Evolutionary conservation across 129 eudicot species (phyloP), one percentile per base, ranked within the genome.

Genomic region (Flaveria brownii): DNA sequence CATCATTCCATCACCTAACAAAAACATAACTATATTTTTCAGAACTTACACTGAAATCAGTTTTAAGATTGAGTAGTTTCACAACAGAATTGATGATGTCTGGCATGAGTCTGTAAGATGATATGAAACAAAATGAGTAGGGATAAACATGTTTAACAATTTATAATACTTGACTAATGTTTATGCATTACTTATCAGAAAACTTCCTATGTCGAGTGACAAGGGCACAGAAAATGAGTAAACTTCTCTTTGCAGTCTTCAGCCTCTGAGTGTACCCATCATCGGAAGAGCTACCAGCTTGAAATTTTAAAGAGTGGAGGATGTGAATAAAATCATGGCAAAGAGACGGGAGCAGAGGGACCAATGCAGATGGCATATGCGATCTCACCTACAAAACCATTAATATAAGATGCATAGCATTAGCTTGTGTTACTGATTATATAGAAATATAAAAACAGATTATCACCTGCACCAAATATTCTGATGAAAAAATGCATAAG

Each of bases 131-230:
- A 79, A 73, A 42, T 75, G 41, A 78, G 47, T 82, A 74, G 57
- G 9, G 76, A 65, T 33, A 68, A 49, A 43, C 18, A 16, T 17
- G 2, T 71, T 28, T 14, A 46, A 25, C 52, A 63, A 11, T 46
- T 36, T 80, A 64, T 18, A 18, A 22, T 79, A 78, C 16, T 66
- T 30, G 45, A 78, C 45, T 5, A 54, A 77, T 17, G 62, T 72
- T 62, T 43, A 60, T 55, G 75, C 79, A 76, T 85, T 90, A 90
- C 96, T 84, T 87, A 65, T 90, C 96, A 72, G 88, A 83, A 25
- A 83, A 90, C 82, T 85, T 90, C 78, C 96, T 80, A 54, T 90
- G 96, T 9, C 96, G 88, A 45, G 92, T 87, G 63, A 90, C 87
- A 7, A 90, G 81, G 72, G 90, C 84, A 85, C 82, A 85, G 68